Conservation (phyloP, 2,329 filamentous ascomycete genomes). For the Biscogniauxia mediterranea region DNA sequence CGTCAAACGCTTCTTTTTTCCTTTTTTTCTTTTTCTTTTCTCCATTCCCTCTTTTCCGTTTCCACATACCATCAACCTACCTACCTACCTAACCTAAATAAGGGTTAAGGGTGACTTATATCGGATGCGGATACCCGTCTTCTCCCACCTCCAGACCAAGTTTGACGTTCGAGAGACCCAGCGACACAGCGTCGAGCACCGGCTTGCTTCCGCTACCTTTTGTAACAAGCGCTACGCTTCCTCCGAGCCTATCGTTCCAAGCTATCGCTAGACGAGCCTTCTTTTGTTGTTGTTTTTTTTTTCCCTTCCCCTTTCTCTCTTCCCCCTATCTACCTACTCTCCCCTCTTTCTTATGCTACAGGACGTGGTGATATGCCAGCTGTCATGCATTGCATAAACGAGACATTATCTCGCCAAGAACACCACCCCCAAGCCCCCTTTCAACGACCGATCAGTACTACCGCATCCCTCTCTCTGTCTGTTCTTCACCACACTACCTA, state of each 20-base stretch:
- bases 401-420: slow-evolving; percentile 17
- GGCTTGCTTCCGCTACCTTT: slow-evolving; percentile 7
- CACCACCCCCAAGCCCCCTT: slow-evolving; percentile 11
- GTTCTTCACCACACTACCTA: not conserved
- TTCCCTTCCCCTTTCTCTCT: not conserved
- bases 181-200: slow-evolving; percentile 3
- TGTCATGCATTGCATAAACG: slow-evolving; percentile 39
- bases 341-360: not conserved
- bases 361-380: slow-evolving; percentile 35
- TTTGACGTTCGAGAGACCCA: not conserved
- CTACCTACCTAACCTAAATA: no score
- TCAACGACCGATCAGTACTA: not conserved
- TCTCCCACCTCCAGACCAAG: not conserved
- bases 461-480: not conserved
- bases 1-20: no score
- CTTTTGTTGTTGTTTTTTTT: not conserved
- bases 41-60: no score
- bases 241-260: slow-evolving; percentile 3
- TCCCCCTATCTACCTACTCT: no score
- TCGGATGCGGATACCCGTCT: not conserved
- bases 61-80: no score
- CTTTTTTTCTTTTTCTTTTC: no score
- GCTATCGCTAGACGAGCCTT: no score
- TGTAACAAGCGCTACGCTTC: slow-evolving; percentile 6
- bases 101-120: not conserved